phyloP scores from a whole-genome alignment of 768 basidiomycete genomes.

The Pholiota microspora region DNA sequence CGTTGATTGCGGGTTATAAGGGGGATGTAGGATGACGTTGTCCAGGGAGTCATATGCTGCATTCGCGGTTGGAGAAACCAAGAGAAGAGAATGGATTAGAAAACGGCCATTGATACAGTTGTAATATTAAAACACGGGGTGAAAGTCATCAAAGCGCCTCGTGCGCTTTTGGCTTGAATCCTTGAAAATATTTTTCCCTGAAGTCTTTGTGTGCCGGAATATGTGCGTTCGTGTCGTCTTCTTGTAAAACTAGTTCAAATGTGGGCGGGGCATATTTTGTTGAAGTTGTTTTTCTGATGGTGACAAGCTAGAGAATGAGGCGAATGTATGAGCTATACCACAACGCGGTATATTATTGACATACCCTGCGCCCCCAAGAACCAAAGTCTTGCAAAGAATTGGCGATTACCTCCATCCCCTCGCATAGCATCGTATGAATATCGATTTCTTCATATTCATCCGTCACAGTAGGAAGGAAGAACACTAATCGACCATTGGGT shows the following conservation, averaged over 20 bases:
- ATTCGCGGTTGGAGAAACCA: slow-evolving; percentile 58
- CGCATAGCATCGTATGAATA: slow-evolving; percentile 71
- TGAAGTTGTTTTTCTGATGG: slow-evolving; percentile 70
- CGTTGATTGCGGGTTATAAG: slow-evolving; percentile 58
- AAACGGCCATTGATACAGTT: slow-evolving; percentile 38
- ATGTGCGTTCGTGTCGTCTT: slow-evolving; percentile 26
- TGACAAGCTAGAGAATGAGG: slow-evolving; percentile 67
- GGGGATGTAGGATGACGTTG: slow-evolving; percentile 55
- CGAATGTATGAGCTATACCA: background rate
- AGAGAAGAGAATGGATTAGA: slow-evolving; percentile 56
- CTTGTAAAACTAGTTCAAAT: slow-evolving; percentile 38
- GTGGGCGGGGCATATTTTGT: slow-evolving; percentile 48
- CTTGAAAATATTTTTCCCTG: slow-evolving; percentile 82
- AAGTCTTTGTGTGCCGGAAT: slow-evolving; percentile 89
- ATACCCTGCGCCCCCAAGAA: slow-evolving; percentile 89
- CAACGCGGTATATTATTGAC: background rate
- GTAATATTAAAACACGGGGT: slow-evolving; percentile 5
- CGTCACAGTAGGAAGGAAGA: slow-evolving; percentile 91
- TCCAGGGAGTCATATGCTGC: slow-evolving; percentile 57
- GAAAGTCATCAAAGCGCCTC: background rate
- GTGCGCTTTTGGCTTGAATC: slow-evolving; percentile 48
- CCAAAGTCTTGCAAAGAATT: slow-evolving; percentile 94
- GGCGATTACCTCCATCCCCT: slow-evolving; percentile 84
- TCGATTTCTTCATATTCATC: slow-evolving; percentile 92
- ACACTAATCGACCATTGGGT: slow-evolving; percentile 86